These are phyloP conservation scores for Protomyces lactucae-debilis DNA, from an alignment of 1,139 yeast species.

Conservation along the genomic window DNA sequence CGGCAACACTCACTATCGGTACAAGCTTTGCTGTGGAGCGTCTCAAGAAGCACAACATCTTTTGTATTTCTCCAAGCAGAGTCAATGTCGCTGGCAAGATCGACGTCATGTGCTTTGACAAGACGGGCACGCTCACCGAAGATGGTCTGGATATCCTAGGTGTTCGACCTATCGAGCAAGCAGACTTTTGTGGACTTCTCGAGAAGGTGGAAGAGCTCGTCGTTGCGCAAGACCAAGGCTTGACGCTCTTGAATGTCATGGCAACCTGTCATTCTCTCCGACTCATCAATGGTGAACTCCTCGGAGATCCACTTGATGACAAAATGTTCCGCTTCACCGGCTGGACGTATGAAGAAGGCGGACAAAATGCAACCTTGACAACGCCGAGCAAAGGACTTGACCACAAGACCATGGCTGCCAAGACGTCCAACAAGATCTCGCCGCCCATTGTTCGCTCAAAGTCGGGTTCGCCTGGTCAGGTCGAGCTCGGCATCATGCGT, in stretches of 20 bases:
- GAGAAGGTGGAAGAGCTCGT: constrained; percentile 21
- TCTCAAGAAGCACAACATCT: constrained; percentile 62
- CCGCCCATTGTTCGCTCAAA: constrained; percentile 18
- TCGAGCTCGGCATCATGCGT: constrained; percentile 52
- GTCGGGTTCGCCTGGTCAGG: neutral
- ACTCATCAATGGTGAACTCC: constrained; percentile 65
- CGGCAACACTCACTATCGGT: constrained; percentile 94
- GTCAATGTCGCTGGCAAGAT: constrained; percentile 93
- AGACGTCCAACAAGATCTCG: constrained; percentile 26
- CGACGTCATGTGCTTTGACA: constrained; percentile 87
- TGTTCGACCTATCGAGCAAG: constrained; percentile 53
- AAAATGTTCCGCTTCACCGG: constrained; percentile 88
- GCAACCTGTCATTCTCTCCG: constrained; percentile 86
- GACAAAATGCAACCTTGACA: constrained; percentile 32
- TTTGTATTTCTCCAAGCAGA: constrained; percentile 79
- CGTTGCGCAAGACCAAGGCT: constrained; percentile 1
- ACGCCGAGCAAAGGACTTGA: constrained; percentile 40
- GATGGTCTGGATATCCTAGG: constrained; percentile 94
- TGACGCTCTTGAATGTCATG: constrained; percentile 46
- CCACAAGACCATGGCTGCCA: constrained; percentile 40
- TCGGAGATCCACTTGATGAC: constrained; percentile 89
- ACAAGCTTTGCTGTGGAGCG: constrained; percentile 85
- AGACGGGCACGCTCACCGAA: constrained; percentile 95
- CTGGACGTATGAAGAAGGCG: constrained; percentile 66
- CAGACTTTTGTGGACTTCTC: constrained; percentile 43